Evolutionary conservation across 2,329 filamentous ascomycete genomes (phyloP).

Genomic region (Fusarium sterilihyphosum): DNA sequence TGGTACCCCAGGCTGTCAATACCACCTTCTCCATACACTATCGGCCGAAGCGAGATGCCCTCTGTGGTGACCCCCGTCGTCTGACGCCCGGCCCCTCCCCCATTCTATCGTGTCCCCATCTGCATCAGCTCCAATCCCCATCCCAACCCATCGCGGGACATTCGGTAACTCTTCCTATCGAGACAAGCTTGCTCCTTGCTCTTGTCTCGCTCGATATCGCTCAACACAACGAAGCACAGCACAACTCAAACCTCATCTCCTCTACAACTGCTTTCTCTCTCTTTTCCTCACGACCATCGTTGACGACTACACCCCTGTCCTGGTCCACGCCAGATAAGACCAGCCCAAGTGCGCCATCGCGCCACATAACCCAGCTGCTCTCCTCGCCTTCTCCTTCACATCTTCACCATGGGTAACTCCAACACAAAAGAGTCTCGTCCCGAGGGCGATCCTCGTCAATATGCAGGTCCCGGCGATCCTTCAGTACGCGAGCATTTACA

Average conservation of each 20-base stretch:
- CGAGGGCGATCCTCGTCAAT: slow-evolving; percentile 39
- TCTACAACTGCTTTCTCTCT: neutral
- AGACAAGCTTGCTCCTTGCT: slow-evolving; percentile 20
- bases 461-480: slow-evolving; percentile 35
- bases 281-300: neutral
- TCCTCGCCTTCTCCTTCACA: slow-evolving; percentile 11
- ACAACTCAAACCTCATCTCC: neutral
- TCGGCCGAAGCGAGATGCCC: slow-evolving; percentile 39
- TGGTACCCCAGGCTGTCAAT: neutral
- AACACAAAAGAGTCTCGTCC: slow-evolving; percentile 53
- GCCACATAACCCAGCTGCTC: slow-evolving; percentile 15
- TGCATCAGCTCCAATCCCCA: neutral
- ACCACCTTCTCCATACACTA: slow-evolving; percentile 25
- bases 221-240: slow-evolving; percentile 7
- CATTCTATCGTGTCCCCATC: neutral
- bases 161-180: slow-evolving; percentile 28
- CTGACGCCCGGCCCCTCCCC: slow-evolving; percentile 38
- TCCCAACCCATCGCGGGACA: slow-evolving; percentile 33
- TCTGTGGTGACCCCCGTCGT: slow-evolving; percentile 40
- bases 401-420: slow-evolving; percentile 51
- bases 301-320: slow-evolving; percentile 1
- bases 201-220: slow-evolving; percentile 15
- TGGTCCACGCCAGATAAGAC: slow-evolving; percentile 15
- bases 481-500: slow-evolving; percentile 37
- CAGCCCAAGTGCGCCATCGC: slow-evolving; percentile 30